Conservation (phyloP, 1,284 basidiomycete genomes). For the Naganishia sp. region DNA sequence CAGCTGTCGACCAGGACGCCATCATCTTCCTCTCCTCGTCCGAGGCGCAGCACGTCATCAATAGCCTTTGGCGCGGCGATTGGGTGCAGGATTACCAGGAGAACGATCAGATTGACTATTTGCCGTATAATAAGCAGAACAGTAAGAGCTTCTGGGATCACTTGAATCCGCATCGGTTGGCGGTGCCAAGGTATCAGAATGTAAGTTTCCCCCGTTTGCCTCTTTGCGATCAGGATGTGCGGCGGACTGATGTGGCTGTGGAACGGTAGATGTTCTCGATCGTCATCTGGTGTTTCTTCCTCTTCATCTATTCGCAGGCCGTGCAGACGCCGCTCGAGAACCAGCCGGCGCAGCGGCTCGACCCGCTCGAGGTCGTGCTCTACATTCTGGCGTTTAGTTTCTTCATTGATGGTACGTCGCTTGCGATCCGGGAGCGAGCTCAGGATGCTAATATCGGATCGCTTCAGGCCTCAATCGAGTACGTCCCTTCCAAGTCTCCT, state of each 20-base stretch:
- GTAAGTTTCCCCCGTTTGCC: constrained; percentile 16
- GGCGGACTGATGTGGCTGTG: neutral
- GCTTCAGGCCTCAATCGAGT: constrained; percentile 27
- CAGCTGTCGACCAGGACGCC: constrained; percentile 73
- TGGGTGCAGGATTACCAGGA: constrained; percentile 74
- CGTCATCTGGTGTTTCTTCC: constrained; percentile 77
- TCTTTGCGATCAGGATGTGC: neutral
- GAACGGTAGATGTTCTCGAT: constrained; percentile 52
- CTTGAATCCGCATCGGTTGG: constrained; percentile 73
- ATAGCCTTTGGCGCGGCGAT: constrained; percentile 73
- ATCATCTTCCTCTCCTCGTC: constrained; percentile 79
- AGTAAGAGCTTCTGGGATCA: constrained; percentile 66
- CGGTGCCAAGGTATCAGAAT: constrained; percentile 71
- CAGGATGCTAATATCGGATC: neutral
- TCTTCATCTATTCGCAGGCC: constrained; percentile 81
- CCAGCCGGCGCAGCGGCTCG: constrained; percentile 57
- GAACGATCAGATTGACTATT: constrained; percentile 54
- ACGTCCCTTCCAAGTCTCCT: neutral
- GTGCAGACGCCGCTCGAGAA: constrained; percentile 58
- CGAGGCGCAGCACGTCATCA: constrained; percentile 72
- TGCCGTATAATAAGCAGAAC: constrained; percentile 48
- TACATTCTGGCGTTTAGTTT: constrained; percentile 77
- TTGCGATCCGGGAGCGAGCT: neutral
- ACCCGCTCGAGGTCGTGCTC: constrained; percentile 73
- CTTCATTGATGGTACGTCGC: constrained; percentile 67